Evolutionary conservation across 2,329 filamentous ascomycete species (phyloP), one percentile per base, ranked within the genome.

Genomic region (Alternaria angustiovoidea): DNA sequence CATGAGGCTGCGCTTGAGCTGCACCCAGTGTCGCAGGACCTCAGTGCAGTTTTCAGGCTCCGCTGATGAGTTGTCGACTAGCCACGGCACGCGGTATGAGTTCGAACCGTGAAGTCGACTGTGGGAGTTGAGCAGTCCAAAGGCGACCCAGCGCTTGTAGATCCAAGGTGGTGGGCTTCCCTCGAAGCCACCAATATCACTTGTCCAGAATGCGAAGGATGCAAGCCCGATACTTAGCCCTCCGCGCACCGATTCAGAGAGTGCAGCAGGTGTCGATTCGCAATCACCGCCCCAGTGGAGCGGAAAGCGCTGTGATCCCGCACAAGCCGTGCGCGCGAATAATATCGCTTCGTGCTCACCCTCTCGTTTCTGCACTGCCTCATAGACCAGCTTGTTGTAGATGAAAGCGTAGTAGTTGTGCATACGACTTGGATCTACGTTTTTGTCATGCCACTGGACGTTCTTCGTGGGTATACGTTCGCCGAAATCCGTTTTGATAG

Each of bases 101-200:
- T 83, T 86, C 51, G 87, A 89, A 2, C 90, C 90, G 73, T 92
- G 90, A 11, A 92, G 82, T 14, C 89, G 85, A 38, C 88, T 90
- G 75, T 92, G 90, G 9, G 86, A 87, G 66, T 88, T 91, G 41
- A 92, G 79, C 1, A 92, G 82, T 0, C 90, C 90, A 75, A 92
- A 91, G n/a, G 89, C 89, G 6, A 92, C 89, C 90, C 90, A 92
- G 49, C 90, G 87, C 79, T 92, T 92, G 78, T 92, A 92, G 68
- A 92, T 86, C 80, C 87, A 88, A 0, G 87, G 88, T 2, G 83
- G 84, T 4, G 90, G 89, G 4, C 79, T 84, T 3, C 90, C 90
- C 71, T 92, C 90, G 67, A 92, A 91, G 0, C 89, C 89, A 49
- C 89, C 89, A 66, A 91, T 91, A 70, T 91, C 89, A 64, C 86